Evolutionary conservation across 306 rosid genomes (phyloP), one percentile per base, ranked within the genome.

Genomic region (Corylus avellana): DNA sequence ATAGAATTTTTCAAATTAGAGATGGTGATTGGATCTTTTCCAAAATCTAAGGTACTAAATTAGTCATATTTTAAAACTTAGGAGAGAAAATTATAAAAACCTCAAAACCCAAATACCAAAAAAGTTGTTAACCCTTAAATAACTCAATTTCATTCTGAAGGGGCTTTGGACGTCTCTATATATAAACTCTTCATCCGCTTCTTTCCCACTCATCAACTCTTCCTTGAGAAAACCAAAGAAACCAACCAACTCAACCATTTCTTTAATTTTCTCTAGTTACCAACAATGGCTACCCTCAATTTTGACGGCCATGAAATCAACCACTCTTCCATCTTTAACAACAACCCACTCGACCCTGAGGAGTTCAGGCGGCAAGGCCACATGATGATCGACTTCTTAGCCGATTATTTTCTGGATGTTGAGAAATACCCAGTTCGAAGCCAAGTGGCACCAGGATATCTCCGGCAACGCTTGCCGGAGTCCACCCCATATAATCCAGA

Each of bases 301-400:
- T 37, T 71, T 22, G 47, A 58, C 1, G 3, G 48, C 27, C 42
- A 37, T 37, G 32, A 73, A 4, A 1, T 10, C 53, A 72, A 14
- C 61, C 10, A 13, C 3, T 29, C 10, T 63, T 14, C 44, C 47
- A 1, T 53, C 57, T 48, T 46, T 12, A 35, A 25, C 18, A n/a
- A 16, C 4, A 75, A 54, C 29, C 83, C 82, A 4, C 44, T 87
- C 0, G 83, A 84, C 42, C 64, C 78, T 5, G 88, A 73, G 18
- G 90, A 82, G 37, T 84, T 84, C 71, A 81, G 90, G 68, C 70
- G 39, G 0, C 84, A 87, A 74, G 88, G 79, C 70, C 77, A 87
- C 42, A 79, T 84, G 79, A 37, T 82, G 10, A 47, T 79, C 0
- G 84, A 87, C n/a, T 87, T 82, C 73, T 70, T 87, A 2, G 88